Evolutionary conservation across 1,284 basidiomycete genomes (phyloP), one percentile per base, ranked within the genome.

Genomic region (Moniliella sp.): DNA sequence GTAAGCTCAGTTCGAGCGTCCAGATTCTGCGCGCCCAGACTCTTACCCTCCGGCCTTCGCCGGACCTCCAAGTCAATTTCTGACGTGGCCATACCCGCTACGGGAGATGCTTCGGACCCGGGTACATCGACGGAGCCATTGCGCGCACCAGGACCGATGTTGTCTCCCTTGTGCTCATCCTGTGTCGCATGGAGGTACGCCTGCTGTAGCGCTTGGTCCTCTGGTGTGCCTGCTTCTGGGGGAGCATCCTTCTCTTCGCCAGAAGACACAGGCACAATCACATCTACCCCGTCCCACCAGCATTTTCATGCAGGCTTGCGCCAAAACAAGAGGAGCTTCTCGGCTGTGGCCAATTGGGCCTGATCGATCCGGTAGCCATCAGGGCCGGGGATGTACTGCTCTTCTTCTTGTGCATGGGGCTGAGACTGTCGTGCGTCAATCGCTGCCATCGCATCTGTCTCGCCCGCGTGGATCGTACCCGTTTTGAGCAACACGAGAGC

Each of bases 271-370:
- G 21, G 21, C n/a, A 93, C 62, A 33, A 86, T 77, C 21, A 94
- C 72, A 46, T 94, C 84, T 30, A 86, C 71, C 10, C 86, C 86
- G 54, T 99, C 91, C 88, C 88, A 99, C 88, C 88, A 99, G 64
- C 91, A 97, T 65, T 99, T 99, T n/a, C 21, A n/a, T n/a, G 21
- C 21, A 23, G 21, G 88, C 64, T 99, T 99, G 58, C 88, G 70
- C 88, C 88, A 99, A 68, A 99, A 99, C 29, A 97, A 64, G 23
- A 99, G 66, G 25, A 99, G 67, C 65, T 99, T 99, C 62, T 97
- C 88, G 5, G 91, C 86, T 4, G 88, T 97, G 18, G 75, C 74
- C 76, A 97, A 86, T 64, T 97, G 91, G 36, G 70, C 67, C 43
- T 79, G 75, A 62, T 97, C 84, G 36, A 97, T 67, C 27, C 74